Evolutionary conservation across 768 basidiomycete species (phyloP), one percentile per base, ranked within the genome.

Genomic region (Hypholoma fasciculare): DNA sequence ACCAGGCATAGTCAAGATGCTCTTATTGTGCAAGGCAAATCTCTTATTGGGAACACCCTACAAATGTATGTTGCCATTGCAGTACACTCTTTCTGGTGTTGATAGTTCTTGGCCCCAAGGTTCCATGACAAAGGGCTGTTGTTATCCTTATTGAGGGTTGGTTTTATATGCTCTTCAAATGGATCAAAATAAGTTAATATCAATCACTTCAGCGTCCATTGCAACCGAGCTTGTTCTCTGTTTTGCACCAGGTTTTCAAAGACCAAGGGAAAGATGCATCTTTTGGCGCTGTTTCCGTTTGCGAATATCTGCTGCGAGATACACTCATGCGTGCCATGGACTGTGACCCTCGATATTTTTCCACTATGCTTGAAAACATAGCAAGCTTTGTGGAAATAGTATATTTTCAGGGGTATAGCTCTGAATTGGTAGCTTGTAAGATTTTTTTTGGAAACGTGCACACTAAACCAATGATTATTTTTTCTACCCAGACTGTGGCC

Each of bases 41-140:
- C 72, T 14, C 87, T 89, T 65, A 68, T 90, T 16, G 81, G 80
- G 37, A 73, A 70, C 23, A 82, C 78, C 4, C 70, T 89, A 11
- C 73, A 77, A 42, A 76, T 72, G 82, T 86, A 64, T 52, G 79
- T 62, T 17, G 48, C 4, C 58, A 50, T 49, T 30, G 4, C 50
- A 17, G 9, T 19, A 50, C 57, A 23, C n/a, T 17, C 47, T 34
- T 34, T 49, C 14, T 20, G 34, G 38, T 47, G 16, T 34, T 48
- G 58, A 19, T 26, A 23, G 30, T 54, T 34, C 30, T 19, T n/a
- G 20, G 23, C 40, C 16, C 1, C 40, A 61, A 89, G 87, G 62
- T 86, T 85, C 63, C 76, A 78, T 7, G 76, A 76, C 47, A 81
- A 77, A 55, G 89, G 88, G 6, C 71, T 90, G 38, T 78, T 88